These are phyloP conservation scores for Candida gorgasii DNA, from an alignment of 805 yeast genomes.

Conservation along the genomic window DNA sequence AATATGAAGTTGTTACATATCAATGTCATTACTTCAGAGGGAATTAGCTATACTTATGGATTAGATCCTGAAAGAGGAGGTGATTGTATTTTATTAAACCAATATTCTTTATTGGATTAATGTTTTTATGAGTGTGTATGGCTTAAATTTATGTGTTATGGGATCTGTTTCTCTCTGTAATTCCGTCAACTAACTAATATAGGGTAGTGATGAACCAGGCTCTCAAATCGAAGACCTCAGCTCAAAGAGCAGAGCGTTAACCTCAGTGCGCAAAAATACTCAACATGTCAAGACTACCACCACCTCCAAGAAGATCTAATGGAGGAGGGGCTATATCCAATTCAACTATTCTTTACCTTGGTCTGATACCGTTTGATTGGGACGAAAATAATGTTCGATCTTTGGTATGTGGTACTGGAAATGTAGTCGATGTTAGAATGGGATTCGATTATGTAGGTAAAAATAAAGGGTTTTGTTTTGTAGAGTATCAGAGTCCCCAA, in stretches of 20 bases:
- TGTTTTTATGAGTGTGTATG: background rate
- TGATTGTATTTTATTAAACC: slow-evolving; percentile 79
- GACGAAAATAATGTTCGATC: slow-evolving; percentile 58
- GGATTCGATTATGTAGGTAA: slow-evolving; percentile 59
- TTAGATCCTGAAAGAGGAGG: slow-evolving; percentile 90
- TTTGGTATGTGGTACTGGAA: slow-evolving; percentile 72
- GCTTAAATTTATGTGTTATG: slow-evolving; percentile 1
- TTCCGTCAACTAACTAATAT: no score
- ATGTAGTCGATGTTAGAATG: slow-evolving; percentile 65
- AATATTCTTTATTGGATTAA: slow-evolving; percentile 52
- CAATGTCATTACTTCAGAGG: slow-evolving; percentile 78
- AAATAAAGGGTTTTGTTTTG: slow-evolving; percentile 67
- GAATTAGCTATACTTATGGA: slow-evolving; percentile 77
- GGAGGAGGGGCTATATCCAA: slow-evolving; percentile 1
- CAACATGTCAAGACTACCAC: slow-evolving; percentile 7
- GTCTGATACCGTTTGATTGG: slow-evolving; percentile 74
- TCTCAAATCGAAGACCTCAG: no score
- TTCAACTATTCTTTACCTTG: slow-evolving; percentile 55
- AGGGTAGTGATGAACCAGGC: no score
- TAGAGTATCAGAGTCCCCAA: slow-evolving; percentile 53
- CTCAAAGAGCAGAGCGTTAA: no score
- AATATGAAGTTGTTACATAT: slow-evolving; percentile 44
- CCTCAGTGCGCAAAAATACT: background rate
- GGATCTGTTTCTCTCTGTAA: background rate
- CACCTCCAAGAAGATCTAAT: slow-evolving; percentile 5